Evolutionary conservation across 768 basidiomycete genomes (phyloP), one percentile per base, ranked within the genome.

Genomic region (Agrocybe chaxingu): DNA sequence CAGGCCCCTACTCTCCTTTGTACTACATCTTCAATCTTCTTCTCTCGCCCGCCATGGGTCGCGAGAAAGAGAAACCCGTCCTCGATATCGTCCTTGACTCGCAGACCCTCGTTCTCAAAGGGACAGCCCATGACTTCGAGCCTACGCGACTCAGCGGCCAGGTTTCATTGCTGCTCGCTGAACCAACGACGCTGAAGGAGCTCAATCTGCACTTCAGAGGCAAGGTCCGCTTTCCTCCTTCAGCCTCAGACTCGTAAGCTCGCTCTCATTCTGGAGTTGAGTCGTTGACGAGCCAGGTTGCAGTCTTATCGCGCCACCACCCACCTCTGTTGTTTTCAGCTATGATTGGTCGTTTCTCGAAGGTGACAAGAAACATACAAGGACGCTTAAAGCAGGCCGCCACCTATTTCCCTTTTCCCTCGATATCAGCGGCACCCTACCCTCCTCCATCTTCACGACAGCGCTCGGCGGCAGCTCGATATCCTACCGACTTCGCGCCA

Each of bases 301-400:
- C 44, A 79, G 76, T 7, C 57, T 76, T 18, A 66, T 75, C 24
- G 64, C 53, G 79, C 70, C 62, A 66, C 67, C 38, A 70, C 78
- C 80, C 51, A 80, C 77, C 12, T 87, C 84, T 61, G 71, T 80
- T 38, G 68, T 94, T 38, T 88, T 87, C 66, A 80, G 79, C 51
- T 91, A 95, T 62, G 89, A 93, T 54, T 95, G 92, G 93, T 88
- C 89, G 11, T 95, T 97, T 72, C 84, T 96, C 43, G 87, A 92
- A 59, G 89, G 89, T 50, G 82, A 85, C 59, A 88, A 83, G 66
- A 77, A 75, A 37, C 85, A 87, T 61, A 74, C 79, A 8, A 92
- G 91, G 60, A 98, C 94, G 0, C 84, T 98, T 64, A 97, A 98
- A 70, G 92, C 94, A n/a, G 96, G 96, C 10, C 84, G 83, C 33